These are phyloP conservation scores for Paraurostyla sp. DNA, from an alignment of 73 alveolate genomes.

Conservation along the genomic window DNA sequence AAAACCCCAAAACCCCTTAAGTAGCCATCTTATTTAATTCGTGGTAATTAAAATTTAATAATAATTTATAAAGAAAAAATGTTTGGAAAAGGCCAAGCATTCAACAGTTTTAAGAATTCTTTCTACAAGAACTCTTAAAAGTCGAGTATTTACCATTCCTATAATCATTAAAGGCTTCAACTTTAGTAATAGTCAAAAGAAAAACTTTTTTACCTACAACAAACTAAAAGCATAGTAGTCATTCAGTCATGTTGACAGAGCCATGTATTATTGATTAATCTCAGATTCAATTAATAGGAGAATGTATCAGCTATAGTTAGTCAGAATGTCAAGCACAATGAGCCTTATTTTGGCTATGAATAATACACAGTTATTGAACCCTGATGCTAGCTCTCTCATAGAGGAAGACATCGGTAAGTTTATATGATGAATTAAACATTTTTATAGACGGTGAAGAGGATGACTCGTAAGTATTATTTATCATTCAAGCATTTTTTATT, in stretches of 20 bases:
- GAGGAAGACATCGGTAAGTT: slow-evolving; percentile 32
- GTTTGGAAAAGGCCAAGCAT: slow-evolving; percentile 36
- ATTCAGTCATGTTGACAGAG: slow-evolving; percentile 11
- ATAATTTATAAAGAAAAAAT: neutral
- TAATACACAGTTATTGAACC: neutral
- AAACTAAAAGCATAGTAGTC: neutral
- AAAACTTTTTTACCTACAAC: neutral
- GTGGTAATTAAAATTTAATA: neutral
- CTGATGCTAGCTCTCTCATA: slow-evolving; percentile 4
- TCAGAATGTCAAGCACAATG: slow-evolving; percentile 51
- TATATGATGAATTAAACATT: neutral
- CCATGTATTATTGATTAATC: neutral
- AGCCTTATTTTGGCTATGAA: slow-evolving; percentile 1
- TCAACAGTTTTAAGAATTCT: neutral
- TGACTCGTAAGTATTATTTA: slow-evolving; percentile 36
- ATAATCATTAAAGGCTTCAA: neutral
- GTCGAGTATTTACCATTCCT: neutral
- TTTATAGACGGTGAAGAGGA: slow-evolving; percentile 39
- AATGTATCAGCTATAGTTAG: slow-evolving; percentile 3
- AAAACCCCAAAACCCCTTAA: slow-evolving; percentile 43
- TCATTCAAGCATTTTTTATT: neutral
- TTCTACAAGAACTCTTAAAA: neutral
- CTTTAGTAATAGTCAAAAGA: neutral
- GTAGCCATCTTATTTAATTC: neutral
- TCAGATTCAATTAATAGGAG: neutral